A percentile compares a stretch with the other conserved stretches of the same genome.
These are phyloP conservation scores for Xylaria polymorpha DNA, from an alignment of 2,329 filamentous ascomycete species.

Conservation along the genomic window DNA sequence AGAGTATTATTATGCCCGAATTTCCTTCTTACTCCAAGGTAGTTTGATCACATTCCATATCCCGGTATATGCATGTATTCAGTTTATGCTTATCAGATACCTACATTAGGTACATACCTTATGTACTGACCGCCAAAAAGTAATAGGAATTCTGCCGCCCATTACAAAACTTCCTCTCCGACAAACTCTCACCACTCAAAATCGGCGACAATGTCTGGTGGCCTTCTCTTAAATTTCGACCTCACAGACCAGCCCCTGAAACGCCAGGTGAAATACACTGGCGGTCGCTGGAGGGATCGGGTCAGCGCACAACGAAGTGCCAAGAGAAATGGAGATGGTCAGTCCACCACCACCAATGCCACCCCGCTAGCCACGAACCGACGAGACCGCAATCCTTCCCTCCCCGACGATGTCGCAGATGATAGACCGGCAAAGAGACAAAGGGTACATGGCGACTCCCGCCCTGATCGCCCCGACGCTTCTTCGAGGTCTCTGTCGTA, in stretches of 20 bases:
- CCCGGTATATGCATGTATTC: not conserved
- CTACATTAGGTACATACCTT: not conserved
- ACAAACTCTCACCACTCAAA: conserved; percentile 5
- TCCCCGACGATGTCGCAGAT: conserved; percentile 40
- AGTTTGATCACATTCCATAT: no score
- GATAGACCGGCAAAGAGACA: conserved; percentile 60
- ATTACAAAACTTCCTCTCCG: conserved; percentile 30
- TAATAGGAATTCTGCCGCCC: conserved; percentile 45
- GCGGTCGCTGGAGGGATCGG: conserved; percentile 93
- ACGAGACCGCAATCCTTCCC: conserved; percentile 38
- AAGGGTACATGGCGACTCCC: conserved; percentile 47
- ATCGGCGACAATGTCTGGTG: conserved; percentile 78
- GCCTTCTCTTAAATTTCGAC: conserved; percentile 93
- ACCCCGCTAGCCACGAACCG: conserved; percentile 47
- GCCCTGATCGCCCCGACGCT: conserved; percentile 34
- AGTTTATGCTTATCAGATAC: conserved; percentile 10
- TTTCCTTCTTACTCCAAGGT: no score
- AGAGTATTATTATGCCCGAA: no score
- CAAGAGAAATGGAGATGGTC: conserved; percentile 49
- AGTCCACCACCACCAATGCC: conserved; percentile 47
- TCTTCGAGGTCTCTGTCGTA: conserved; percentile 47
- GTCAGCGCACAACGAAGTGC: conserved; percentile 78
- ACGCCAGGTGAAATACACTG: conserved; percentile 76
- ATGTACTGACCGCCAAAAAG: conserved; percentile 46
- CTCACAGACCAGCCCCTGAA: conserved; percentile 75